Evolutionary conservation across 176 grass and related monocot species (phyloP).

Genomic region (Oryza officinalis): DNA sequence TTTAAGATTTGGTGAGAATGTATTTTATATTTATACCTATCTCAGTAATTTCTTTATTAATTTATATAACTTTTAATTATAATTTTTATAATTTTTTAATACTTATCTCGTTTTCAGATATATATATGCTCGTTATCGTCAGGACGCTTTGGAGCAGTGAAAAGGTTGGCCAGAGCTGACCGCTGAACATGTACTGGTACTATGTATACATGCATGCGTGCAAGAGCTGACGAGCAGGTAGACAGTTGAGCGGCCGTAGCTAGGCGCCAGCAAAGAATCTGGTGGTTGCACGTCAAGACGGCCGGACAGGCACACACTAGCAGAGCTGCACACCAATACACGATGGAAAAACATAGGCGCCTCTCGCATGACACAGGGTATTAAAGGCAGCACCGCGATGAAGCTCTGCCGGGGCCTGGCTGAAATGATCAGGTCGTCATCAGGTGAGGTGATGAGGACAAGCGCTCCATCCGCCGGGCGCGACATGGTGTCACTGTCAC

Average conservation of each 20-base stretch:
- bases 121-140: no score
- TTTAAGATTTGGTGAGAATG: no score
- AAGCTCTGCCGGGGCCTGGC: neutral
- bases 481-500: neutral
- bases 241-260: neutral
- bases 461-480: neutral
- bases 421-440: neutral
- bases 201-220: neutral
- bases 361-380: neutral
- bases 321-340: neutral
- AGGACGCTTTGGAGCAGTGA: neutral
- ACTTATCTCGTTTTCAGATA: no score
- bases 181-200: neutral
- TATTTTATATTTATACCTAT: no score
- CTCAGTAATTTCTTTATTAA: no score
- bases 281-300: neutral
- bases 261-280: neutral
- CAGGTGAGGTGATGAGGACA: neutral
- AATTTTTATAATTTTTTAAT: no score
- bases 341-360: neutral
- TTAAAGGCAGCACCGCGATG: neutral
- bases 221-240: neutral
- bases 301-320: neutral
- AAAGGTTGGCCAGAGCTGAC: neutral
- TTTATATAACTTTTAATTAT: no score